Evolutionary conservation across 768 basidiomycete species (phyloP).

Genomic region (Suillus paluster): DNA sequence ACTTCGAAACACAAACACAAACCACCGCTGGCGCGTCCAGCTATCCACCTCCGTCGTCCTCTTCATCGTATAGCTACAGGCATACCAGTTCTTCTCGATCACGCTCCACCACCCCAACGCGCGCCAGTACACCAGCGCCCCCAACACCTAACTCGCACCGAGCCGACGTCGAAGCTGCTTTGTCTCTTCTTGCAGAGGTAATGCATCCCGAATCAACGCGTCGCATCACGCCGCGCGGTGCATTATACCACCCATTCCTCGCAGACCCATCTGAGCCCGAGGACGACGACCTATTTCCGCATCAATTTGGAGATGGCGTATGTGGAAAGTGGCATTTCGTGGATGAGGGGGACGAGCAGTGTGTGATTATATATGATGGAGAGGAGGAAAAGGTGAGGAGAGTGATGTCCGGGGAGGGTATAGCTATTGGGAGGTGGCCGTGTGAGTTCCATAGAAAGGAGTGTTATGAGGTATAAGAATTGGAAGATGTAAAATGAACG

Average conservation of each 20-base stretch:
- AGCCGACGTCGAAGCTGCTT: slow-evolving; percentile 62
- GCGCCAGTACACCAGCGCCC: slow-evolving; percentile 14
- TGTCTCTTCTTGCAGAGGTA: slow-evolving; percentile 75
- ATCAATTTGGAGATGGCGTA: slow-evolving; percentile 67
- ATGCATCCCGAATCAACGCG: slow-evolving; percentile 80
- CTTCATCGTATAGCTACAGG: slow-evolving; percentile 30
- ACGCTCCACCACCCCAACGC: slow-evolving; percentile 26
- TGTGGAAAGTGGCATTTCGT: slow-evolving; percentile 65
- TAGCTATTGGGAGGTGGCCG: slow-evolving; percentile 61
- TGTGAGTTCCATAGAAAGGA: slow-evolving; percentile 60
- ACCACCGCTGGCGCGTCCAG: slow-evolving; percentile 19
- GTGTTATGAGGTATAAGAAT: slow-evolving; percentile 12
- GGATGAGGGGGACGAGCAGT: slow-evolving; percentile 60
- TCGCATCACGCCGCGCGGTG: slow-evolving; percentile 76
- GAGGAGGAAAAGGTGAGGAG: slow-evolving; percentile 39
- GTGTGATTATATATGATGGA: slow-evolving; percentile 47
- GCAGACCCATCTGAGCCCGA: slow-evolving; percentile 47
- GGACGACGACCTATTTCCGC: slow-evolving; percentile 74
- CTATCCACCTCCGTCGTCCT: slow-evolving; percentile 38
- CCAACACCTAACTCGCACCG: slow-evolving; percentile 46
- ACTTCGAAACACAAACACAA: slow-evolving; percentile 35
- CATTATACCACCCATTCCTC: slow-evolving; percentile 83
- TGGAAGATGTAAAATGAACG: slow-evolving; percentile 5
- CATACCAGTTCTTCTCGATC: slow-evolving; percentile 22
- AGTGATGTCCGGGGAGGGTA: slow-evolving; percentile 45